A percentile compares a stretch with the other conserved stretches of the same genome.
Conservation (phyloP, 192 early-diverging fungal genomes). For the Coemansia sp. region DNA sequence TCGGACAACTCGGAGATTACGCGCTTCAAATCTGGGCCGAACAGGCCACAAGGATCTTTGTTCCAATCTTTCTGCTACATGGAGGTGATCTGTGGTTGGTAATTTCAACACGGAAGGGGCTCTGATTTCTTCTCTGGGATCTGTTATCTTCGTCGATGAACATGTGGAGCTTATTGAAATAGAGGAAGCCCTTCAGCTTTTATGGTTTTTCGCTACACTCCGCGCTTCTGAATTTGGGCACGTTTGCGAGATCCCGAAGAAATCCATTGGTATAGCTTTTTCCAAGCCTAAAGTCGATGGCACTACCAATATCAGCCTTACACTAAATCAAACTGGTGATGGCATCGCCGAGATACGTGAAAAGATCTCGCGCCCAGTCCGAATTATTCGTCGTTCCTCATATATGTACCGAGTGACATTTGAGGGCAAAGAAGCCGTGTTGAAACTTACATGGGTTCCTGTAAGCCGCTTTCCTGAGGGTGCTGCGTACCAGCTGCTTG, state of each 20-base stretch:
- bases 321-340: too few species aligned
- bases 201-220: neutral
- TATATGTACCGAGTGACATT: too few species aligned
- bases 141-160: neutral
- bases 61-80: constrained; percentile 18
- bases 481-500: constrained; percentile 14
- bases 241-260: neutral
- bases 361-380: too few species aligned
- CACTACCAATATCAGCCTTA: neutral
- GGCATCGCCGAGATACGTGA: too few species aligned
- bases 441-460: constrained; percentile 18
- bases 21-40: constrained; percentile 3
- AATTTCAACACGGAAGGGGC: constrained; percentile 12
- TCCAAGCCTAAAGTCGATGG: neutral
- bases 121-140: neutral
- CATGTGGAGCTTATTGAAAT: neutral
- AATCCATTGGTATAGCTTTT: neutral
- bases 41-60: constrained; percentile 12
- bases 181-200: neutral
- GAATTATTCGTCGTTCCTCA: too few species aligned
- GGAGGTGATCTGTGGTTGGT: constrained; percentile 8
- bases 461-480: constrained; percentile 8
- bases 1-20: constrained; percentile 21
- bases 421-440: constrained; percentile 4
- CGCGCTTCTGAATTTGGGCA: neutral